Evolutionary conservation across 2,329 filamentous ascomycete species (phyloP), one percentile per base, ranked within the genome.

Genomic region (Arthrobotrys pseudoclavata): DNA sequence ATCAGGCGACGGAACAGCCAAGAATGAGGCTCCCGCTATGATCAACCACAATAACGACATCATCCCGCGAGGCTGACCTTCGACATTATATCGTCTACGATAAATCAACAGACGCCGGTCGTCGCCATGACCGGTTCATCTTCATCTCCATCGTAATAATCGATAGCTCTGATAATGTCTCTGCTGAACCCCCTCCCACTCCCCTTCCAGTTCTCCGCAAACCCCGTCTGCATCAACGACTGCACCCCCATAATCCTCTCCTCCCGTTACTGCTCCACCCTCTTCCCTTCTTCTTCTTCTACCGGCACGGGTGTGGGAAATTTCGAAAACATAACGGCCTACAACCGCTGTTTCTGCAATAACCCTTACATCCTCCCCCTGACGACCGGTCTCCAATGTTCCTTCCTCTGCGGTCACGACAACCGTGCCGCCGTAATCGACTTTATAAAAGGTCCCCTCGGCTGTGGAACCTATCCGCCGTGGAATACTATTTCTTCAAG

Each of bases 281-380:
- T 61, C 40, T 74, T 42, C 26, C 60, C 18, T 2, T 7, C 15
- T n/a, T 42, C 37, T 5, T 42, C 50, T 7, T 18, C 42, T n/a
- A n/a, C n/a, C n/a, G n/a, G n/a, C n/a, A n/a, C n/a, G n/a, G n/a
- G n/a, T n/a, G n/a, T n/a, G 6, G 6, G 1, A 3, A 29, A 37
- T 24, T 68, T 70, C 61, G 67, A 67, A 9, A 66, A 61, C 20
- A 31, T 67, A 50, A 67, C 67, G 15, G 47, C 50, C 10, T 71
- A 68, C 67, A 62, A 53, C 52, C 60, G 67, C 15, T 77, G 74
- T 24, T 47, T 77, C 61, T 77, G 67, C 61, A 53, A 77, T 57
- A 71, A 77, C 29, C 74, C 72, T 0, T 77, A 77, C 50, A 77
- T 77, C 18, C 61, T 68, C 50, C 74, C 67, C 10, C 48, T 77